phyloP scores from a whole-genome alignment of 768 basidiomycete genomes.

The Amanita fuliginea region DNA sequence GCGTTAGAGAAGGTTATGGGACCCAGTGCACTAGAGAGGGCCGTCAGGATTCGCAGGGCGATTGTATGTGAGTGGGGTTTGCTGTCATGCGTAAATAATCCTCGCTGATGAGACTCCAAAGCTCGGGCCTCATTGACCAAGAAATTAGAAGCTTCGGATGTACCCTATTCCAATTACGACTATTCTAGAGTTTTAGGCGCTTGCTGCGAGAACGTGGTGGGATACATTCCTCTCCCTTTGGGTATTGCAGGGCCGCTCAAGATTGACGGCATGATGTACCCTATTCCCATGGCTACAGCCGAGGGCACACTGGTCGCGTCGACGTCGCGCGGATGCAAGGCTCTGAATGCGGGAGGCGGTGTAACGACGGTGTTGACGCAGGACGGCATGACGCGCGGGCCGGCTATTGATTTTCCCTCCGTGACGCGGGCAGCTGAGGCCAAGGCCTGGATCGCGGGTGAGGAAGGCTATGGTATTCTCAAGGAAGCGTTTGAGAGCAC shows the following conservation, averaged over 20 bases:
- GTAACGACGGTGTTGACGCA: slow-evolving; percentile 87
- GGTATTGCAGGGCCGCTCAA: slow-evolving; percentile 94
- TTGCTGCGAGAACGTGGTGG: slow-evolving; percentile 98
- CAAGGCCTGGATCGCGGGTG: slow-evolving; percentile 77
- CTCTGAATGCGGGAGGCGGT: slow-evolving; percentile 91
- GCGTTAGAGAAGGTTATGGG: slow-evolving; percentile 91
- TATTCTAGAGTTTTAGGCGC: slow-evolving; percentile 91
- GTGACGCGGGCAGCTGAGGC: slow-evolving; percentile 73
- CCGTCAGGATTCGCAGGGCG: slow-evolving; percentile 77
- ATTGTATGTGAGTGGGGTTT: slow-evolving; percentile 65
- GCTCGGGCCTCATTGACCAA: slow-evolving; percentile 79
- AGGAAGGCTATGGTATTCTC: slow-evolving; percentile 66
- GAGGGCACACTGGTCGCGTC: slow-evolving; percentile 98
- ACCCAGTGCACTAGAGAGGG: slow-evolving; percentile 58
- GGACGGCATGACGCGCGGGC: slow-evolving; percentile 97
- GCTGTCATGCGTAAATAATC: neutral
- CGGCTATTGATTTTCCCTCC: slow-evolving; percentile 92
- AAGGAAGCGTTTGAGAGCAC: slow-evolving; percentile 90
- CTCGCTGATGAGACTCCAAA: slow-evolving; percentile 15
- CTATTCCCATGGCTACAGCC: slow-evolving; percentile 99
- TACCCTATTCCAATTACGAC: slow-evolving; percentile 83
- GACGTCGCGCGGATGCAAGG: slow-evolving; percentile 95
- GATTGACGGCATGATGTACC: slow-evolving; percentile 75
- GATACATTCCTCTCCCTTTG: slow-evolving; percentile 92
- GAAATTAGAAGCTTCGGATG: slow-evolving; percentile 71